phyloP scores from a whole-genome alignment of 2,329 filamentous ascomycete genomes.

The Stromatinia cepivora region DNA sequence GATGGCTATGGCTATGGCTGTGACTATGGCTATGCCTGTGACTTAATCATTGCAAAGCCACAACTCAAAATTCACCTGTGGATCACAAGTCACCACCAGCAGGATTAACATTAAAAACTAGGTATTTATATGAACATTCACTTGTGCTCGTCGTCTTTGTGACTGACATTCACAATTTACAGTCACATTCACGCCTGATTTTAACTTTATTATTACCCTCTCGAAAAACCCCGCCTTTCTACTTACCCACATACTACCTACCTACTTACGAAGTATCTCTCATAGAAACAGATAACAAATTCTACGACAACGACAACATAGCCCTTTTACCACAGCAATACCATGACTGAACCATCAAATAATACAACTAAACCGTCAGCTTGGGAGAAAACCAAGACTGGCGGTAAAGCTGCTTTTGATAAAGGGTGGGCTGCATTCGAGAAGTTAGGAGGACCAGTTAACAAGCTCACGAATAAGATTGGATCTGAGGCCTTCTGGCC shows the following conservation, averaged over 20 bases:
- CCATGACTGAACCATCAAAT: slow-evolving; percentile 5
- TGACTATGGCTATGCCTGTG: neutral
- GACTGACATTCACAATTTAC: neutral
- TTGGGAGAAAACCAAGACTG: slow-evolving; percentile 23
- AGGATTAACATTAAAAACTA: neutral
- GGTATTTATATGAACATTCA: neutral
- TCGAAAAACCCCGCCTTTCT: neutral
- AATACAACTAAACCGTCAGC: slow-evolving; percentile 3
- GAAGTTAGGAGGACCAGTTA: slow-evolving; percentile 65
- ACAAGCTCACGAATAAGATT: slow-evolving; percentile 77
- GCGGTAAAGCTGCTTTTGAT: slow-evolving; percentile 24
- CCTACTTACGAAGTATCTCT: neutral
- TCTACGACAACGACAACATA: neutral
- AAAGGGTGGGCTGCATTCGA: slow-evolving; percentile 26
- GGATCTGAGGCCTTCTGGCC: slow-evolving; percentile 85
- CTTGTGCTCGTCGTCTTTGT: neutral
- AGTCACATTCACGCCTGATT: neutral
- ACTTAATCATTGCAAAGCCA: slow-evolving; percentile 18
- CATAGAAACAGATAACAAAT: neutral
- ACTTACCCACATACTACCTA: neutral
- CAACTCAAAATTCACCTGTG: neutral
- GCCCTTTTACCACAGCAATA: neutral
- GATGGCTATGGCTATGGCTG: neutral
- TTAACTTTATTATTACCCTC: neutral
- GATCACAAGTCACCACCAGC: neutral